Conservation (phyloP, 495 filamentous ascomycete species). For the Daldinia concentrica region DNA sequence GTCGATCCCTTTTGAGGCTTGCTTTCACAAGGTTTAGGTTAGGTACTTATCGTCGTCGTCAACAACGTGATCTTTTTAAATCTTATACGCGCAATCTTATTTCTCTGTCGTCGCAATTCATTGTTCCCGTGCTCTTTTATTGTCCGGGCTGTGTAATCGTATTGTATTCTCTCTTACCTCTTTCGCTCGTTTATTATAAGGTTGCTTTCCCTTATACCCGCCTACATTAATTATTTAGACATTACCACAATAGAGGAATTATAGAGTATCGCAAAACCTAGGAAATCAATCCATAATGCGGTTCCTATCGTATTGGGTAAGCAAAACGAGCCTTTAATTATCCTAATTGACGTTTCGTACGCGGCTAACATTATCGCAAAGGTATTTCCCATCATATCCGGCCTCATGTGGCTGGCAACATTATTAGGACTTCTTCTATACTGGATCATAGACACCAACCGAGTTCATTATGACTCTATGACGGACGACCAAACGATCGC, state of each 20-base stretch:
- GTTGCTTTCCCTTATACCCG: not conserved
- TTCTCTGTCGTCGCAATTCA: constrained; percentile 13
- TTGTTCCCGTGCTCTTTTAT: constrained; percentile 4
- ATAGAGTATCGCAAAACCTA: not conserved
- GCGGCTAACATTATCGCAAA: constrained; percentile 44
- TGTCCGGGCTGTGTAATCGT: not conserved
- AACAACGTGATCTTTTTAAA: constrained; percentile 13
- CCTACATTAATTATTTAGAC: constrained; percentile 1
- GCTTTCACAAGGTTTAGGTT: constrained; percentile 11
- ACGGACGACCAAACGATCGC: constrained; percentile 71
- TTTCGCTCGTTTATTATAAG: constrained; percentile 13
- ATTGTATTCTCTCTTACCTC: not conserved
- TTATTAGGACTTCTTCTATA: constrained; percentile 59
- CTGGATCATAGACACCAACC: constrained; percentile 70
- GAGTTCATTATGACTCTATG: constrained; percentile 74
- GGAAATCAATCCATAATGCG: constrained; percentile 64
- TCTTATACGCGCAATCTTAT: constrained; percentile 25
- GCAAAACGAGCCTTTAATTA: constrained; percentile 16
- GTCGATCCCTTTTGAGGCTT: constrained; percentile 30
- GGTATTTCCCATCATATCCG: constrained; percentile 83
- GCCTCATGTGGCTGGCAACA: constrained; percentile 80
- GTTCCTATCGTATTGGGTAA: constrained; percentile 67
- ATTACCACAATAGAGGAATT: not conserved
- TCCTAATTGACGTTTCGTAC: constrained; percentile 10
- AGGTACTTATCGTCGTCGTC: constrained; percentile 29